Evolutionary conservation across 2,329 filamentous ascomycete species (phyloP).

Genomic region (Bisporella sp.): DNA sequence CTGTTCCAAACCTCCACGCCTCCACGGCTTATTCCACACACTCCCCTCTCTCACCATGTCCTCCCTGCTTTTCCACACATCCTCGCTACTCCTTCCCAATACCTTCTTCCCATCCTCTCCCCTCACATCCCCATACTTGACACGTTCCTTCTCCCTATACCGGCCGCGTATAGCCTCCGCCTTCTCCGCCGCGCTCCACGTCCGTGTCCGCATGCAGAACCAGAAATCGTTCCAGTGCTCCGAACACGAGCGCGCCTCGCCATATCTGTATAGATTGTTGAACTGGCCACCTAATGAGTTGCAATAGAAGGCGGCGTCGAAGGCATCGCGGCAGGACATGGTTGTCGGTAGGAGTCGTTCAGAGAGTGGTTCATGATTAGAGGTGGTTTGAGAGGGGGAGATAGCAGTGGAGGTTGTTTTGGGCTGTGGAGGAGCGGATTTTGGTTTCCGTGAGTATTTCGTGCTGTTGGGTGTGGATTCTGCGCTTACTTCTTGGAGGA

Average conservation of each 20-base stretch:
- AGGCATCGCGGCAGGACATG: conserved; percentile 85
- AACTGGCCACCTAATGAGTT: conserved; percentile 87
- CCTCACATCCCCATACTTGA: conserved; percentile 46
- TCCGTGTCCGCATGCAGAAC: conserved; percentile 89
- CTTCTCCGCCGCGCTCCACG: conserved; percentile 51
- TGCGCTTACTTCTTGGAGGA: conserved; percentile 28
- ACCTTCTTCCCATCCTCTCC: conserved; percentile 37
- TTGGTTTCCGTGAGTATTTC: conserved; percentile 22
- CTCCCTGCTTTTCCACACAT: conserved; percentile 76
- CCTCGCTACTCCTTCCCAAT: conserved; percentile 69
- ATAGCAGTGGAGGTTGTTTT: conserved; percentile 5
- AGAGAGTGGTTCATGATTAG: conserved; percentile 37
- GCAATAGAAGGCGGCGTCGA: conserved; percentile 93
- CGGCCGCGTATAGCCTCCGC: conserved; percentile 36
- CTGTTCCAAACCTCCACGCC: conserved; percentile 31
- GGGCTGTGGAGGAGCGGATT: conserved; percentile 10
- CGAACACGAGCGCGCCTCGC: conserved; percentile 66
- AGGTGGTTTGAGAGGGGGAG: conserved; percentile 5
- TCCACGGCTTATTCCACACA: conserved; percentile 28
- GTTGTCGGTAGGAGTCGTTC: conserved; percentile 68
- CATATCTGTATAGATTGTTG: conserved; percentile 84
- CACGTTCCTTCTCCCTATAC: conserved; percentile 43
- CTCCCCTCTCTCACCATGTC: conserved; percentile 45
- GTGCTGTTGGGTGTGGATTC: conserved; percentile 15
- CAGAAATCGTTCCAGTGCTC: conserved; percentile 92